phyloP scores from a whole-genome alignment of 2,329 filamentous ascomycete species.

The Cladosporium sp. region DNA sequence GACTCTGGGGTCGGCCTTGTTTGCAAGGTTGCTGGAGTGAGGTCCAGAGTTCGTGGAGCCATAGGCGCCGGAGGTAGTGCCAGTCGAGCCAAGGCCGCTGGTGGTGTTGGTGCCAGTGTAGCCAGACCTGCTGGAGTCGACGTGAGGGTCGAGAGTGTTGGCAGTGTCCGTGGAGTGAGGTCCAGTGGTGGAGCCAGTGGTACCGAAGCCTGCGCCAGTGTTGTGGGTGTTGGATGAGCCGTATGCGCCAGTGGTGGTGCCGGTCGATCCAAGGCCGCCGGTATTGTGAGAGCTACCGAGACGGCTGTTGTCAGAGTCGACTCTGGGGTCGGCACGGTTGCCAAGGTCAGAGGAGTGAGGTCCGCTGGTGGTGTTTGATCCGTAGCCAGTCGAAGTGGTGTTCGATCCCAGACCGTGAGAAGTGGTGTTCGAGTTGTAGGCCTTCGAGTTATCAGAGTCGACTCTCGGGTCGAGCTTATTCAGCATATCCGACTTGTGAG shows the following conservation, averaged over 20 bases:
- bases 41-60: constrained; percentile 10
- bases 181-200: constrained; percentile 5
- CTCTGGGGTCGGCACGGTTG: constrained; percentile 21
- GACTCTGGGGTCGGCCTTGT: constrained; percentile 11
- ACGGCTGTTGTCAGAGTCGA: constrained; percentile 13
- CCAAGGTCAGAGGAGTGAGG: constrained; percentile 22
- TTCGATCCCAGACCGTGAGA: neutral
- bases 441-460: constrained; percentile 8
- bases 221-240: neutral
- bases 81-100: constrained; percentile 2
- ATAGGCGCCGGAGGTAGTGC: neutral
- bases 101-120: constrained; percentile 8
- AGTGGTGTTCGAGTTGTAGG: neutral
- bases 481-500: constrained; percentile 23
- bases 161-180: constrained; percentile 23
- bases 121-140: constrained; percentile 18
- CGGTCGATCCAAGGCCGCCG: neutral
- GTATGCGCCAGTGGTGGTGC: constrained; percentile 1
- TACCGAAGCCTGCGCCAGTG: constrained; percentile 1
- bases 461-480: constrained; percentile 24
- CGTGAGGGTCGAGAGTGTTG: constrained; percentile 23
- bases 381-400: neutral
- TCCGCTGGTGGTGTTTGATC: constrained; percentile 3
- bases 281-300: constrained; percentile 19
- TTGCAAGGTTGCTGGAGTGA: neutral